phyloP scores from a whole-genome alignment of 2,329 filamentous ascomycete genomes.

The Colletotrichum ledebouriae region DNA sequence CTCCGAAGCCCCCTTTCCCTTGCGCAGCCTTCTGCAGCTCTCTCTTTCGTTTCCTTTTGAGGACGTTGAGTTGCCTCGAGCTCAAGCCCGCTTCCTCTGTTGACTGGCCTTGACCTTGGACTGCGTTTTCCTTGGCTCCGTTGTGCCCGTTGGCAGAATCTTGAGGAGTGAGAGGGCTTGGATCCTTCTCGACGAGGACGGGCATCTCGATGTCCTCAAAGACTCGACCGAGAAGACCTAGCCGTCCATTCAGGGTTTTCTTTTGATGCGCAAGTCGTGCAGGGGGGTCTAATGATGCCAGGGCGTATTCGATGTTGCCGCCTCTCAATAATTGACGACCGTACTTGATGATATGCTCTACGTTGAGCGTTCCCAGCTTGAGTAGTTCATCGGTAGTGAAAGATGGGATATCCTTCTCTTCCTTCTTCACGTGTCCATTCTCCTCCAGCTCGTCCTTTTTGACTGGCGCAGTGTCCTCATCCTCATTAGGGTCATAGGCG shows the following conservation, averaged over 20 bases:
- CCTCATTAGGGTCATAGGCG: slow-evolving; percentile 87
- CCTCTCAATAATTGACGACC: slow-evolving; percentile 89
- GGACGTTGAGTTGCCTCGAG: slow-evolving; percentile 91
- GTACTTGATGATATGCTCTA: slow-evolving; percentile 83
- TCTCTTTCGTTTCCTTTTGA: slow-evolving; percentile 94
- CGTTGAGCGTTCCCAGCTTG: slow-evolving; percentile 80
- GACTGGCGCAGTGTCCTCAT: slow-evolving; percentile 66
- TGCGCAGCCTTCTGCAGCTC: slow-evolving; percentile 87
- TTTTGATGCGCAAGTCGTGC: slow-evolving; percentile 88
- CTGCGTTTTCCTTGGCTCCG: slow-evolving; percentile 52
- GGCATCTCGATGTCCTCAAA: slow-evolving; percentile 86
- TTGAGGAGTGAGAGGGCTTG: slow-evolving; percentile 60
- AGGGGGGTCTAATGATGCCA: slow-evolving; percentile 85
- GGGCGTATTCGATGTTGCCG: slow-evolving; percentile 85
- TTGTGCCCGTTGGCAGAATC: slow-evolving; percentile 56
- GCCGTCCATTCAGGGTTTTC: slow-evolving; percentile 83
- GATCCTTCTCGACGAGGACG: slow-evolving; percentile 63
- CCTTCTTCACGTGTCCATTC: slow-evolving; percentile 68
- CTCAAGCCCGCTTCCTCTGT: slow-evolving; percentile 81
- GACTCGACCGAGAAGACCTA: slow-evolving; percentile 87
- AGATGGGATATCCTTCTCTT: slow-evolving; percentile 61
- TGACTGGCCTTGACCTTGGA: slow-evolving; percentile 54
- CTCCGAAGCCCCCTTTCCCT: slow-evolving; percentile 90
- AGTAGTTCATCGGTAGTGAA: slow-evolving; percentile 73
- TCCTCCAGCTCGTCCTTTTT: slow-evolving; percentile 61